phyloP scores from a whole-genome alignment of 2,329 filamentous ascomycete genomes.

The Monilinia laxa region DNA sequence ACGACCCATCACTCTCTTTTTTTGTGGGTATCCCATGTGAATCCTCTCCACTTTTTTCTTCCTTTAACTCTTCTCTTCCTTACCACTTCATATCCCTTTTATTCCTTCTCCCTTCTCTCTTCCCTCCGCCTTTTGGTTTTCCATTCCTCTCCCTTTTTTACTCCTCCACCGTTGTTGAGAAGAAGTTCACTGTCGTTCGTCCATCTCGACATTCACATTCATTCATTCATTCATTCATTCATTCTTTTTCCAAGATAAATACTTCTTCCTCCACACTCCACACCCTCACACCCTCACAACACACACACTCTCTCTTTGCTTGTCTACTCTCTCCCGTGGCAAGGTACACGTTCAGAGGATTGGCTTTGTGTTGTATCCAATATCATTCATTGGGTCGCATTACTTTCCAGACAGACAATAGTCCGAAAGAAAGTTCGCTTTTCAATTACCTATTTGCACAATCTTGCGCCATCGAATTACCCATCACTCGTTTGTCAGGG shows the following conservation, averaged over 20 bases:
- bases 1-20: background rate
- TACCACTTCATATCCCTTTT: too few relatives aligned
- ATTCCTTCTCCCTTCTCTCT: background rate
- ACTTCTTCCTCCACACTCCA: background rate
- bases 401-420: too few relatives aligned
- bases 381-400: background rate
- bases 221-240: background rate
- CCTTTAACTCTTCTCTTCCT: too few relatives aligned
- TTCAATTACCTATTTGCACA: background rate
- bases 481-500: background rate
- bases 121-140: background rate
- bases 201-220: conserved; percentile 3
- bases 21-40: too few relatives aligned
- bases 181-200: background rate
- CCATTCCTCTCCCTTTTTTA: background rate
- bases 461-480: background rate
- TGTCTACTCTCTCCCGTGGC: conserved; percentile 3
- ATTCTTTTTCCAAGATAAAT: conserved; percentile 10
- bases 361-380: conserved; percentile 6
- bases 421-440: background rate
- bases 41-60: too few relatives aligned
- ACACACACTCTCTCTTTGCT: conserved; percentile 6
- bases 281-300: background rate
- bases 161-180: background rate
- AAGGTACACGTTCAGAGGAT: background rate